Evolutionary conservation across 805 yeast genomes (phyloP).

Genomic region (Peterozyma xylosa): DNA sequence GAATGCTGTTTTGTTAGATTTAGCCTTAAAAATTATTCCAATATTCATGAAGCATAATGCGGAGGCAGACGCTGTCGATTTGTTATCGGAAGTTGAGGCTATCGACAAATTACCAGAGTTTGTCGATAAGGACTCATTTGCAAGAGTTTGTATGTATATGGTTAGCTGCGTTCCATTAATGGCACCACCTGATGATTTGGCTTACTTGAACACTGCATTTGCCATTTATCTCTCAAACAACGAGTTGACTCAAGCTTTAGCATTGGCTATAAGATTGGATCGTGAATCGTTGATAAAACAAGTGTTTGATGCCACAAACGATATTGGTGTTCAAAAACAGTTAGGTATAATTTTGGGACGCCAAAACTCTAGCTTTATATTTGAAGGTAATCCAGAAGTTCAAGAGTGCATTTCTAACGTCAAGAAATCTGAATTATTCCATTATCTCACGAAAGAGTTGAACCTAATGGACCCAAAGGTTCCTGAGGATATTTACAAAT

Average conservation of each 20-base stretch:
- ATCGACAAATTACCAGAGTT: conserved; percentile 76
- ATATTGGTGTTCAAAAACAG: conserved; percentile 74
- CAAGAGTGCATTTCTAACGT: conserved; percentile 82
- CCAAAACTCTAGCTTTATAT: conserved; percentile 73
- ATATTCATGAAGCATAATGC: conserved; percentile 91
- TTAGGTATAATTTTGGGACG: conserved; percentile 83
- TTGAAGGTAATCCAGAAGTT: conserved; percentile 60
- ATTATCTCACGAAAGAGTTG: conserved; percentile 77
- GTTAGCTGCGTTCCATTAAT: conserved; percentile 93
- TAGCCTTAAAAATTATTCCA: conserved; percentile 77
- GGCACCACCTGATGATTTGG: conserved; percentile 89
- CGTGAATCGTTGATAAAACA: conserved; percentile 69
- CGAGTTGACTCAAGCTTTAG: conserved; percentile 82
- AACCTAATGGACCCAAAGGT: conserved; percentile 84
- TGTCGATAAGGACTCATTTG: conserved; percentile 78
- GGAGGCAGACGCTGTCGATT: conserved; percentile 96
- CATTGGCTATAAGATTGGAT: conserved; percentile 83
- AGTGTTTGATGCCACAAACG: conserved; percentile 77
- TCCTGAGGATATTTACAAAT: conserved; percentile 91
- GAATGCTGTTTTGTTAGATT: conserved; percentile 37
- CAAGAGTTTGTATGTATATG: conserved; percentile 89
- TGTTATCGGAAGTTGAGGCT: conserved; percentile 81
- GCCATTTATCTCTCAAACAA: conserved; percentile 73
- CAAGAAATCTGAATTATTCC: conserved; percentile 69
- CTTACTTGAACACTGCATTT: conserved; percentile 83